A percentile compares a stretch with the other conserved stretches of the same genome.
Conservation (phyloP, 2,329 filamentous ascomycete genomes). For the Pseudopithomyces maydicus region DNA sequence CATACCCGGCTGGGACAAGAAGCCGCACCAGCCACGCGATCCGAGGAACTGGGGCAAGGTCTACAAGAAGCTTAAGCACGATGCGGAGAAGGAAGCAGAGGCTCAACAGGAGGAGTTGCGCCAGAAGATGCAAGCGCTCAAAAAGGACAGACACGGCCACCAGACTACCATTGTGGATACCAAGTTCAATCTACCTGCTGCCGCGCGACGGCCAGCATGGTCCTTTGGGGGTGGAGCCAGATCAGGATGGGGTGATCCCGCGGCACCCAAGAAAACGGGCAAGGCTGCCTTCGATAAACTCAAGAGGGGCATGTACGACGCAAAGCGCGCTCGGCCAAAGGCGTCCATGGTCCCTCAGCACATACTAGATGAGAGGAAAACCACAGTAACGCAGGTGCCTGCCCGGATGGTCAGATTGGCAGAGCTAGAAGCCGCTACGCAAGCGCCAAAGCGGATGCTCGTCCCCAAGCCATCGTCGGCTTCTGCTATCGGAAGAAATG, state of each 20-base stretch:
- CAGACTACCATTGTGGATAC: conserved; percentile 39
- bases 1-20: conserved; percentile 69
- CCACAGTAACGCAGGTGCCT: conserved; percentile 31
- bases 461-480: conserved; percentile 33
- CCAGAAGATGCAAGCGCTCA: conserved; percentile 36
- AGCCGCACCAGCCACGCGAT: conserved; percentile 67
- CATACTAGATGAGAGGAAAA: conserved; percentile 29
- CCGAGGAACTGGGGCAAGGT: conserved; percentile 77
- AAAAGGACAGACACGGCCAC: conserved; percentile 35
- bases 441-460: conserved; percentile 28
- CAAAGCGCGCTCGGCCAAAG: conserved; percentile 36
- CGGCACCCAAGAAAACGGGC: conserved; percentile 40
- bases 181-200: conserved; percentile 25
- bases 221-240: conserved; percentile 20
- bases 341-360: conserved; percentile 35
- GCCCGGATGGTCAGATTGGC: conserved; percentile 38
- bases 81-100: conserved; percentile 44
- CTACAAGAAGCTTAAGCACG: conserved; percentile 60
- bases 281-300: conserved; percentile 43
- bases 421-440: conserved; percentile 18
- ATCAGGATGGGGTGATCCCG: conserved; percentile 26
- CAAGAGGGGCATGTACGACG: conserved; percentile 38
- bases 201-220: conserved; percentile 16
- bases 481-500: conserved; percentile 16
- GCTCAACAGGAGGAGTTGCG: conserved; percentile 38